Evolutionary conservation across 164 flowering plant genomes (phyloP), one percentile per base, ranked within the genome.

Genomic region (Vitis labrusca): DNA sequence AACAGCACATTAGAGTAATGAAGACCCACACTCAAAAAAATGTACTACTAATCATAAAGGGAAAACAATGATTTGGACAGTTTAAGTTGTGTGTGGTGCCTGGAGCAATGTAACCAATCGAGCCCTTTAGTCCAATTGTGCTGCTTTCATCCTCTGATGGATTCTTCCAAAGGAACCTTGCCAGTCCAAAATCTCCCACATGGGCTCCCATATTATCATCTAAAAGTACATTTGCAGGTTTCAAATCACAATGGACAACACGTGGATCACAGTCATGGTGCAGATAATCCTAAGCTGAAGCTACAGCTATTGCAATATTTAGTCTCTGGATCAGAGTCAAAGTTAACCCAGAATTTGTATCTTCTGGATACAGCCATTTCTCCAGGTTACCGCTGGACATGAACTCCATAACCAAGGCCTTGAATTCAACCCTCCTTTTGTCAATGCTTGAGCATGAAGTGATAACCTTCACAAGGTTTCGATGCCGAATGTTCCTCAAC

Each of bases 61-160:
- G 61, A 55, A 66, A n/a, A 27, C 11, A 32, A 8, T 13, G 16
- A 54, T 23, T 48, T n/a, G 2, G 32, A 61, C 10, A 1, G 57
- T 11, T 5, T 10, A 29, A 8, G 63, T 44, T 37, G 44, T 32
- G 6, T 32, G 44, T 32, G 17, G 1, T 61, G 66, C 76, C 71
- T 73, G 76, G 76, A 61, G 76, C 62, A 55, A 67, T 73, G 57
- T 73, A 73, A 48, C 75, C 67, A 55, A 67, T 67, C 1, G 71
- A 73, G 2, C 75, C 75, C 53, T 59, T 72, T 15, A 72, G 53
- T 52, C 60, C 75, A 4, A 61, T n/a, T 44, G 76, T 73, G 67
- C 63, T 67, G 11, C 63, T 53, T 49, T 55, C 57, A 15, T 9
- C 49, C 16, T 52, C 30, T 8, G 53, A 11, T 47, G 62, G 71